These are phyloP conservation scores for Ophiocordyceps robertsii DNA, from an alignment of 2,329 filamentous ascomycete species.

Conservation along the genomic window DNA sequence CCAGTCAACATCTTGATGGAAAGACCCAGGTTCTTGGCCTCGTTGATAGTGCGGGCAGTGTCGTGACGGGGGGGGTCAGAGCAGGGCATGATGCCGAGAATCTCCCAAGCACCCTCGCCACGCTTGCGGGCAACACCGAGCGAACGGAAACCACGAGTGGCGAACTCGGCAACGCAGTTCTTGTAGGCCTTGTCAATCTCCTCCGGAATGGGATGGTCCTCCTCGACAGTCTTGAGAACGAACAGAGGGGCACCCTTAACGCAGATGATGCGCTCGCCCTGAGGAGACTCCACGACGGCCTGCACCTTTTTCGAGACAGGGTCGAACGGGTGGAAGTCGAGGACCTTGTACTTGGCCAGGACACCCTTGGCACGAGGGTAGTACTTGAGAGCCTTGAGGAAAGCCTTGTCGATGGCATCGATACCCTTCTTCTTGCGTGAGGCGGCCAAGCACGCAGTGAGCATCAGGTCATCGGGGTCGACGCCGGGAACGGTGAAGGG, in stretches of 20 bases:
- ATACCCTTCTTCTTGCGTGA: slow-evolving; percentile 94
- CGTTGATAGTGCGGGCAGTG: slow-evolving; percentile 78
- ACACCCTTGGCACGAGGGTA: slow-evolving; percentile 74
- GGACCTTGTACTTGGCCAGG: slow-evolving; percentile 70
- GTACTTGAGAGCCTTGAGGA: slow-evolving; percentile 71
- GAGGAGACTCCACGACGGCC: slow-evolving; percentile 68
- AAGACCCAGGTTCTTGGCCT: slow-evolving; percentile 76
- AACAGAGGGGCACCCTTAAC: slow-evolving; percentile 86
- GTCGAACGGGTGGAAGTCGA: slow-evolving; percentile 81
- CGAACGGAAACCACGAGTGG: slow-evolving; percentile 84
- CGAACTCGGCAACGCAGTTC: slow-evolving; percentile 85
- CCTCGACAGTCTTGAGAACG: slow-evolving; percentile 75
- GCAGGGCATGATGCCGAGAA: slow-evolving; percentile 91
- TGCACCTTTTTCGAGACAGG: slow-evolving; percentile 89
- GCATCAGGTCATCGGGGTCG: slow-evolving; percentile 78
- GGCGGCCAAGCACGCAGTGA: slow-evolving; percentile 79
- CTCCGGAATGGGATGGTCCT: slow-evolving; percentile 67
- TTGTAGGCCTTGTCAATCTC: slow-evolving; percentile 74
- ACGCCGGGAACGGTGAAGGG: slow-evolving; percentile 74
- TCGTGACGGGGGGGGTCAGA: slow-evolving; percentile 84
- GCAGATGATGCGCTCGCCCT: slow-evolving; percentile 74
- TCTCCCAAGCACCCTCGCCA: slow-evolving; percentile 71
- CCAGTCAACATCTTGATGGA: slow-evolving; percentile 95
- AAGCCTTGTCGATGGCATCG: slow-evolving; percentile 89
- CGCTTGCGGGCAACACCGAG: slow-evolving; percentile 88